Evolutionary conservation across 2,329 filamentous ascomycete genomes (phyloP).

Genomic region (Penicillium griseofulvum): DNA sequence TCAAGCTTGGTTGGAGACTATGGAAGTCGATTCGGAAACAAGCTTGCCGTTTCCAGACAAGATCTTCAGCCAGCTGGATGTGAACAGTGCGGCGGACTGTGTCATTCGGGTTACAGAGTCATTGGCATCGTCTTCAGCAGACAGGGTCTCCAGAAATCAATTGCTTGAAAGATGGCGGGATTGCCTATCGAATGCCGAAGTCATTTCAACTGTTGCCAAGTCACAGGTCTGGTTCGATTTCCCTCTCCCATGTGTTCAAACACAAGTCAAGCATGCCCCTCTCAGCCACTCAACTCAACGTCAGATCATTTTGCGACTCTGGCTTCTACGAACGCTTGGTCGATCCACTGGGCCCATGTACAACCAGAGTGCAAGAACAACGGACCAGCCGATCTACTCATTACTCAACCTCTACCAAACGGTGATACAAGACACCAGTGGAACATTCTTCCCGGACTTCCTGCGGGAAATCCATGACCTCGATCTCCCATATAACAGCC

Average conservation of each 20-base stretch:
- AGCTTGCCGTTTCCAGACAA: constrained; percentile 14
- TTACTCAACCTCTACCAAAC: constrained; percentile 32
- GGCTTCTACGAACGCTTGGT: constrained; percentile 31
- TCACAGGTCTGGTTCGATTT: constrained; percentile 29
- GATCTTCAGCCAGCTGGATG: constrained; percentile 25
- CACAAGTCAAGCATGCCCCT: neutral
- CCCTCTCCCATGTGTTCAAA: constrained; percentile 10
- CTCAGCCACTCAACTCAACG: constrained; percentile 16
- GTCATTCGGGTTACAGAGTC: constrained; percentile 36
- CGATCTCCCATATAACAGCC: constrained; percentile 30
- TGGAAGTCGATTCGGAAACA: constrained; percentile 3
- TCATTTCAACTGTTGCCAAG: constrained; percentile 21
- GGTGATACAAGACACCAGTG: constrained; percentile 9
- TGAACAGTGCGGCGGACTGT: constrained; percentile 25
- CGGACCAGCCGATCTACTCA: constrained; percentile 21
- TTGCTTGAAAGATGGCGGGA: constrained; percentile 34
- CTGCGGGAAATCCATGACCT: constrained; percentile 30
- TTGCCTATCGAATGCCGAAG: constrained; percentile 23
- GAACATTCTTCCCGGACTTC: constrained; percentile 28
- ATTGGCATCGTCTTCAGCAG: constrained; percentile 23
- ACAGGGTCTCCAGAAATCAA: constrained; percentile 13
- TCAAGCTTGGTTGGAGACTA: constrained; percentile 24
- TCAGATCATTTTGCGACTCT: constrained; percentile 35
- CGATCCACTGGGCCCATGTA: constrained; percentile 22
- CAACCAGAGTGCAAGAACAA: constrained; percentile 14